These are phyloP conservation scores for Lipomyces sp. DNA, from an alignment of 805 yeast genomes.

Conservation along the genomic window DNA sequence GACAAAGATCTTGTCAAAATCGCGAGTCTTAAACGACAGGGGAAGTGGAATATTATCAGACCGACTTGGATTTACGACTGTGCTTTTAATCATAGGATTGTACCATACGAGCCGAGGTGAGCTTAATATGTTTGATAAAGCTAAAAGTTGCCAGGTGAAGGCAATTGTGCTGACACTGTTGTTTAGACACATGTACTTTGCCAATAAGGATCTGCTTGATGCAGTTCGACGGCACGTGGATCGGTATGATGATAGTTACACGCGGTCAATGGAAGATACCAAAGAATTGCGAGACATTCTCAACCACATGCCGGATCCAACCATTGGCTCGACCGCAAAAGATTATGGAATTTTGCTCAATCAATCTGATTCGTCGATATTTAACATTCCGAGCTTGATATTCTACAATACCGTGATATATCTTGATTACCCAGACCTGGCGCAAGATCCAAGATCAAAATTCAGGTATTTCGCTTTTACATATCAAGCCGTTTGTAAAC, in stretches of 20 bases:
- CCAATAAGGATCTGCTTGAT: slow-evolving; percentile 44
- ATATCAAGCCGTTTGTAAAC: neutral
- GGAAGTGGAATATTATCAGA: slow-evolving; percentile 60
- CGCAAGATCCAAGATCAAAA: neutral
- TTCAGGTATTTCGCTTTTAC: neutral
- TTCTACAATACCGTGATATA: slow-evolving; percentile 31
- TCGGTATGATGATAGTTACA: slow-evolving; percentile 65
- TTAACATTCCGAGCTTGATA: slow-evolving; percentile 42
- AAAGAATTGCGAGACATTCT: slow-evolving; percentile 40
- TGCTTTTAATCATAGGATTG: slow-evolving; percentile 48
- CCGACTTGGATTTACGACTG: slow-evolving; percentile 80
- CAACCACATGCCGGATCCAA: slow-evolving; percentile 23
- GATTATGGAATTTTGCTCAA: neutral
- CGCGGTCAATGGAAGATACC: slow-evolving; percentile 43
- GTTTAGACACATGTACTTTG: slow-evolving; percentile 53
- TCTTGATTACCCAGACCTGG: slow-evolving; percentile 14
- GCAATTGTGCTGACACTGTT: neutral
- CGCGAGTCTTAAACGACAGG: slow-evolving; percentile 48
- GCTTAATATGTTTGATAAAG: neutral
- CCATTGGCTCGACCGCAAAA: neutral
- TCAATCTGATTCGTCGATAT: slow-evolving; percentile 33
- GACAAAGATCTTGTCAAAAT: slow-evolving; percentile 49
- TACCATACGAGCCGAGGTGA: slow-evolving; percentile 61
- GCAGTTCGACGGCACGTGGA: slow-evolving; percentile 54
- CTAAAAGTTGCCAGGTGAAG: slow-evolving; percentile 56